A percentile compares a stretch with the other conserved stretches of the same genome.
Evolutionary conservation across 306 rosid species (phyloP).

Genomic region (Castanospermum australe): DNA sequence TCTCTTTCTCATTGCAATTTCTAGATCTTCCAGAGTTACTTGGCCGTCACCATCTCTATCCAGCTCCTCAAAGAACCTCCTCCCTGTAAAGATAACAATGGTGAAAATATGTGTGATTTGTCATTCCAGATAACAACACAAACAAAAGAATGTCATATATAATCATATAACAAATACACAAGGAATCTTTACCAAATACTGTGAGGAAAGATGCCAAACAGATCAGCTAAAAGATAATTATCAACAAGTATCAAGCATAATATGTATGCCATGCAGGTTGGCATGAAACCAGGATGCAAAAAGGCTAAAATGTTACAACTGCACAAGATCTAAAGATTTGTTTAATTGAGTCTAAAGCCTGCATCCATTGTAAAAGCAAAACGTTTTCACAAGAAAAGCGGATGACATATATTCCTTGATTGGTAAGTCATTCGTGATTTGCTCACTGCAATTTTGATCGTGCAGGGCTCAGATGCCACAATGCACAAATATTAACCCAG

Average conservation of each 20-base stretch:
- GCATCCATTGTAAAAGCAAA: neutral
- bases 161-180: neutral
- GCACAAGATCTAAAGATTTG: neutral
- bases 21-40: conserved; percentile 93
- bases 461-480: neutral
- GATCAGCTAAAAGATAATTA: neutral
- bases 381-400: neutral
- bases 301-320: neutral
- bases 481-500: neutral
- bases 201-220: neutral
- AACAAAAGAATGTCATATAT: neutral
- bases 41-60: conserved; percentile 98
- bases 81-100: conserved; percentile 57
- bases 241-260: neutral
- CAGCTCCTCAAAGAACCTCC: conserved; percentile 96
- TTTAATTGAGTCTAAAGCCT: too few species aligned
- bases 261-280: neutral
- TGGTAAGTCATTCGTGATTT: neutral
- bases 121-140: conserved; percentile 17
- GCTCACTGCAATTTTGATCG: neutral
- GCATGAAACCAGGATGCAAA: neutral
- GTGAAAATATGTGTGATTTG: conserved; percentile 4
- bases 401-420: neutral
- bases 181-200: neutral
- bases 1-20: conserved; percentile 86